Conservation (phyloP, 768 basidiomycete species). For the Rhizopogon vesiculosus region DNA sequence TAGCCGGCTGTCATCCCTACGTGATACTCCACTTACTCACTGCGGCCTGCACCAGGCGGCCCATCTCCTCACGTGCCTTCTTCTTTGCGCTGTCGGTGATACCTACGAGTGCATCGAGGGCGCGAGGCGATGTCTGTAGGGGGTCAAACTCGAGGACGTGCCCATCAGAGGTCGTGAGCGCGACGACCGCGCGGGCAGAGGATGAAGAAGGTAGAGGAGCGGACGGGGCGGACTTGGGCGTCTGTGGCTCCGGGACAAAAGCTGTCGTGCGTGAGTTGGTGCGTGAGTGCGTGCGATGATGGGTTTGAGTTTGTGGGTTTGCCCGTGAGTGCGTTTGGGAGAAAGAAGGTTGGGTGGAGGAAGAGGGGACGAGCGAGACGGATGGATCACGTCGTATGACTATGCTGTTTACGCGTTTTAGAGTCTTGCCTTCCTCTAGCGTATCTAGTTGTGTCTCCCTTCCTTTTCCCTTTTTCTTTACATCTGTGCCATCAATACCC, state of each 20-base stretch:
- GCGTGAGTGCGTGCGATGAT: conserved; percentile 37
- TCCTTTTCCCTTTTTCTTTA: conserved; percentile 20
- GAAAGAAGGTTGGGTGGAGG: conserved; percentile 14
- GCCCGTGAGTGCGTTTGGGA: conserved; percentile 37
- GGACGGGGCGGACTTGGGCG: neutral
- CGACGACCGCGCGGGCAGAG: conserved; percentile 55
- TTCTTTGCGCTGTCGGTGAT: conserved; percentile 82
- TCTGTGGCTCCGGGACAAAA: conserved; percentile 10
- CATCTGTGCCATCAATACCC: conserved; percentile 18
- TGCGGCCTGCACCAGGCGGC: conserved; percentile 63
- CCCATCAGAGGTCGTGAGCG: conserved; percentile 79
- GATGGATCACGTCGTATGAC: conserved; percentile 56
- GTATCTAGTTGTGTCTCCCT: conserved; percentile 17
- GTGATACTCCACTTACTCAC: conserved; percentile 73
- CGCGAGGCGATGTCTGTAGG: conserved; percentile 61
- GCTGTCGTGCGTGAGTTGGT: conserved; percentile 32
- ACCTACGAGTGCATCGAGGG: conserved; percentile 72
- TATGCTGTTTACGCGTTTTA: conserved; percentile 53
- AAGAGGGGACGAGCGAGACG: conserved; percentile 31
- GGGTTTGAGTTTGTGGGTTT: conserved; percentile 47
- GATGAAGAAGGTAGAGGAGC: conserved; percentile 3
- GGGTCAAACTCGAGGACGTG: conserved; percentile 85
- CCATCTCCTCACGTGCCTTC: conserved; percentile 74
- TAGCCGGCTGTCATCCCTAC: conserved; percentile 3
- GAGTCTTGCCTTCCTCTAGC: conserved; percentile 9